These are phyloP conservation scores for Phyllostachys edulis DNA, from an alignment of 176 grass and related monocot species.

Conservation along the genomic window DNA sequence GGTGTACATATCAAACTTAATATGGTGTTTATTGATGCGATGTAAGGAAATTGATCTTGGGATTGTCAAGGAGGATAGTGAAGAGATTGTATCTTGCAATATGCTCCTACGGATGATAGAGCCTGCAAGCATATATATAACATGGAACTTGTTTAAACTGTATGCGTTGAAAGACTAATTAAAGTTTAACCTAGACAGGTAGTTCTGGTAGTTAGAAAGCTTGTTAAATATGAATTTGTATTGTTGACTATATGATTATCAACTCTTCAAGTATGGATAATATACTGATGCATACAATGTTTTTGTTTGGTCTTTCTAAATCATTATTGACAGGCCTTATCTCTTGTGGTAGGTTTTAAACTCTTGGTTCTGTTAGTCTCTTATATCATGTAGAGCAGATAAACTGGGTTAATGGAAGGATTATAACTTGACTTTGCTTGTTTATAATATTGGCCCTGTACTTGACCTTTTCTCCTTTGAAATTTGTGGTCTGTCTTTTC, in stretches of 20 bases:
- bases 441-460: constrained; percentile 1
- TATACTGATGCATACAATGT: background rate
- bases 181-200: background rate
- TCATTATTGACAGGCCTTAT: background rate
- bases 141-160: constrained; percentile 16
- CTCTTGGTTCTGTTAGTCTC: constrained; percentile 9
- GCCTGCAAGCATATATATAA: background rate
- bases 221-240: constrained; percentile 8
- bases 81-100: constrained; percentile 22
- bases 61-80: background rate
- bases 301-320: constrained; percentile 27
- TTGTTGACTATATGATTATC: constrained; percentile 19
- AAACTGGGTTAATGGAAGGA: constrained; percentile 13
- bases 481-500: constrained; percentile 4
- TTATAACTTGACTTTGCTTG: constrained; percentile 23
- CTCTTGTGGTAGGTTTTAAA: constrained; percentile 15
- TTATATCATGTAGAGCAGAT: constrained; percentile 19
- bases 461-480: background rate
- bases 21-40: constrained; percentile 21
- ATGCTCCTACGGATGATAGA: background rate
- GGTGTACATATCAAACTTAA: background rate
- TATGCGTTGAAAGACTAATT: constrained; percentile 13
- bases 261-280: background rate
- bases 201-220: constrained; percentile 3
- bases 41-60: background rate